Evolutionary conservation across 2,329 filamentous ascomycete genomes (phyloP), one percentile per base, ranked within the genome.

Genomic region (Neonectria magnoliae): DNA sequence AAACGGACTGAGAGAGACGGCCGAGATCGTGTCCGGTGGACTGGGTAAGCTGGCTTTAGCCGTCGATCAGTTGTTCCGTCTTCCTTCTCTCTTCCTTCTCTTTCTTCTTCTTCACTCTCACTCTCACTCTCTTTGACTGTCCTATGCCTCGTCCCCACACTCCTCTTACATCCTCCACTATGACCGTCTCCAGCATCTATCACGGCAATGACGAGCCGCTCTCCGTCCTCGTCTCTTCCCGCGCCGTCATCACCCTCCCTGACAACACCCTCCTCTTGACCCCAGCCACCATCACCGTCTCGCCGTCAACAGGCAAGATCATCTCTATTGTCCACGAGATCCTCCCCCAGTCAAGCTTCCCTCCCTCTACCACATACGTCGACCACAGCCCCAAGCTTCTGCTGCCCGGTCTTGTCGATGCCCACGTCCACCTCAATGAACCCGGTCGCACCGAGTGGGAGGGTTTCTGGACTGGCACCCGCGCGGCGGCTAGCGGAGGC

Each of bases 361-460:
- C 94, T 1, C 76, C 85, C 0, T 88, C 87, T 42, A 90, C 91
- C 8, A 84, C 85, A 6, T 98, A 98, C 79, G 86, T 88, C 71
- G 91, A 99, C 83, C 90, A 97, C 81, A 93, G 92, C 22, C 93
- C 95, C 11, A 87, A 91, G 79, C 86, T 98, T 51, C 84, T 99
- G 42, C 85, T 98, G 36, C 96, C 96, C 0, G 96, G 96, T 20
- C 85, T 99, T 31, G 95, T 99, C 18, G 96, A 99, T 78, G 95
- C 96, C 38, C 96, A 99, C 78, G 96, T 99, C 41, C 96, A 99
- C 81, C 88, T 98, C 72, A 98, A 98, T 76, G 96, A 99, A 81
- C 96, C 96, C 0, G 96, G 96, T 45, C 88, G 96, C 62, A 98
- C 95, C 57, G 95, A 98, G 87, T 98, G 96, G 96, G 96, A 99